A percentile compares a stretch with the other conserved stretches of the same genome.
These are phyloP conservation scores for Thielaviopsis punctulata DNA, from an alignment of 2,329 filamentous ascomycete species.

Conservation along the genomic window DNA sequence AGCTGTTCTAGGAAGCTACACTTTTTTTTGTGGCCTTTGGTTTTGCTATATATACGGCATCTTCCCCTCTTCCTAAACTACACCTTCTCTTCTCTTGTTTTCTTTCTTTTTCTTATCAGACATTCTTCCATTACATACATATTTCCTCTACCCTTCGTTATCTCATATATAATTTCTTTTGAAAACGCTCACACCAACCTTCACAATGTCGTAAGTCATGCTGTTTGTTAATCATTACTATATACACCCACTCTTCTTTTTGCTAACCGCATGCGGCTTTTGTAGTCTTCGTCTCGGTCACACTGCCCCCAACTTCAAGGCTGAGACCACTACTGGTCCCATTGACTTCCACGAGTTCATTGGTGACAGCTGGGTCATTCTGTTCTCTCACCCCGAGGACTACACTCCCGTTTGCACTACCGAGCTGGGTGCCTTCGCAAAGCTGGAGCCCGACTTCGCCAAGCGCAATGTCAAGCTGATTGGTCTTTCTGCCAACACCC, in stretches of 20 bases:
- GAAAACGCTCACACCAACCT: not conserved
- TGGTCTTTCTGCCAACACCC: constrained; percentile 72
- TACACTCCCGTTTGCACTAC: constrained; percentile 94
- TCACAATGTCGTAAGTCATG: constrained; percentile 11
- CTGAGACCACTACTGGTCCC: constrained; percentile 59
- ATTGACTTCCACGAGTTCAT: constrained; percentile 76
- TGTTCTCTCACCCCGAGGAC: constrained; percentile 78
- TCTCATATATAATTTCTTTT: not conserved
- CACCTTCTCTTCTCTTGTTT: not conserved
- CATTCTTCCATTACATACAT: not conserved
- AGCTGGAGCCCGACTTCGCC: constrained; percentile 73
- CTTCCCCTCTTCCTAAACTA: constrained; percentile 5
- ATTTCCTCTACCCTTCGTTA: constrained; percentile 1
- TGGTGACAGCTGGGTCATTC: constrained; percentile 60
- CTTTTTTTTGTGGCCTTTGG: not conserved
- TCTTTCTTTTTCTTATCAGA: not conserved
- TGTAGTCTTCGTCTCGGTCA: constrained; percentile 43
- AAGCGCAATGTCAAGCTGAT: constrained; percentile 83
- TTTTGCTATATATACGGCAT: constrained; percentile 8
- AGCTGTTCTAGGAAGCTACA: not conserved
- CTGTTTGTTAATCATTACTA: not conserved
- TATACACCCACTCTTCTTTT: too few relatives aligned
- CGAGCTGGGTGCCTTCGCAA: constrained; percentile 83
- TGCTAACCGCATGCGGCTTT: not conserved
- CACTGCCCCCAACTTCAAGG: constrained; percentile 65